phyloP scores from a whole-genome alignment of 345 rosid species.

The Citrus unshiu region DNA sequence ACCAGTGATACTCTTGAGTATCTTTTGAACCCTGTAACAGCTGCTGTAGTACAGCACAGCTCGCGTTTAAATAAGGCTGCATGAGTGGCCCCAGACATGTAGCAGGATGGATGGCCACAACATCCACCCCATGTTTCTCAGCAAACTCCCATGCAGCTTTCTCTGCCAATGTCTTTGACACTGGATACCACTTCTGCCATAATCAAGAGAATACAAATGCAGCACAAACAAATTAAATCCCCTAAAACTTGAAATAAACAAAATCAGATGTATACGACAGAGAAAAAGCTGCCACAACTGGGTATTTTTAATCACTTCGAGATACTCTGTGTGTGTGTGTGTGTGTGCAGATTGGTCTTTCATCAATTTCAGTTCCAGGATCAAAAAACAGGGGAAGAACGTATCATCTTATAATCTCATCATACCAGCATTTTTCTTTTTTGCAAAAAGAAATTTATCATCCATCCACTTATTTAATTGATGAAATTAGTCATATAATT shows the following conservation, averaged over 20 bases:
- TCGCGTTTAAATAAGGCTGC: slow-evolving; percentile 74
- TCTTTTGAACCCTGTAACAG: slow-evolving; percentile 62
- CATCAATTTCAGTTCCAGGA: background rate
- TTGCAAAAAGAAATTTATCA: too few species aligned
- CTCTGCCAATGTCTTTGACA: slow-evolving; percentile 83
- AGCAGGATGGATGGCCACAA: slow-evolving; percentile 70
- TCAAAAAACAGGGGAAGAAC: too few species aligned
- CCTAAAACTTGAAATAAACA: too few species aligned
- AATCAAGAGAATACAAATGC: background rate
- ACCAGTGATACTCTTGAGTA: slow-evolving; percentile 72
- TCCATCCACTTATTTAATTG: background rate
- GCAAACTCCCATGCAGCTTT: slow-evolving; percentile 73
- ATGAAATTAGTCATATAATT: too few species aligned
- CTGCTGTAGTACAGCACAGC: slow-evolving; percentile 62
- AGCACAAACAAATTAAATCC: background rate
- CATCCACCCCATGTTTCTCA: slow-evolving; percentile 53
- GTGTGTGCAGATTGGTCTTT: background rate
- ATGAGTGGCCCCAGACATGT: slow-evolving; percentile 72
- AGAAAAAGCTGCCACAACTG: too few species aligned
- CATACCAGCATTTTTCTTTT: too few species aligned
- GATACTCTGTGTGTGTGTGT: too few species aligned
- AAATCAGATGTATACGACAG: background rate
- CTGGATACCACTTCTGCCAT: slow-evolving; percentile 73
- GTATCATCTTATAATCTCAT: background rate
- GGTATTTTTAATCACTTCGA: background rate